These are phyloP conservation scores for Metarhizium guizhouense DNA, from an alignment of 2,329 filamentous ascomycete genomes.

Conservation along the genomic window DNA sequence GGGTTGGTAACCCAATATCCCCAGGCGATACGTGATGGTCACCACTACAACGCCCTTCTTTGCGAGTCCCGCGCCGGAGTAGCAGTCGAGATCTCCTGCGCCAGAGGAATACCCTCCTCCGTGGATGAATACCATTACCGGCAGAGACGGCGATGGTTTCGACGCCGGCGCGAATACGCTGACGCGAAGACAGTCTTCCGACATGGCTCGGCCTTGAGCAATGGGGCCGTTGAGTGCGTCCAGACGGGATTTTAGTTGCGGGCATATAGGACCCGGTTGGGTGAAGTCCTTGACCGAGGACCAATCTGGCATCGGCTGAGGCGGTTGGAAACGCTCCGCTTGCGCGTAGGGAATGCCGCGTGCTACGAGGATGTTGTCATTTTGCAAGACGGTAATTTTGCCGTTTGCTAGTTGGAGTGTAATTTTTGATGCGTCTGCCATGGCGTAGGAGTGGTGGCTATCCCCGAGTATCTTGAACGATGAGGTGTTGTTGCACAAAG, in stretches of 20 bases:
- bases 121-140: conserved; percentile 19
- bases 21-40: conserved; percentile 25
- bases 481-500: too few species aligned
- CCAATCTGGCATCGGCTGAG: conserved; percentile 6
- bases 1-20: conserved; percentile 26
- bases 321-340: conserved; percentile 9
- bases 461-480: too few species aligned
- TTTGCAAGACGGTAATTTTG: conserved; percentile 4
- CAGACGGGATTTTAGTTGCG: conserved; percentile 8
- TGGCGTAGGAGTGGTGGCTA: too few species aligned
- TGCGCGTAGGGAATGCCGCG: conserved; percentile 8
- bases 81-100: conserved; percentile 7
- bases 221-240: conserved; percentile 8
- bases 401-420: conserved; percentile 7
- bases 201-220: conserved; percentile 1
- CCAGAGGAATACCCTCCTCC: conserved; percentile 14
- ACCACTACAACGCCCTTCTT: conserved; percentile 14
- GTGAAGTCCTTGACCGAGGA: conserved; percentile 6
- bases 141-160: conserved; percentile 1
- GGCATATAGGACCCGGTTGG: neutral
- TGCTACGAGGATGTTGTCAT: conserved; percentile 4
- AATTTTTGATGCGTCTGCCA: neutral
- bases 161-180: conserved; percentile 7
- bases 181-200: conserved; percentile 10
- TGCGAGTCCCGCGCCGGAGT: conserved; percentile 4